Evolutionary conservation across 176 grass and related monocot species (phyloP), one percentile per base, ranked within the genome.

Genomic region (Urochloa ruziziensis): DNA sequence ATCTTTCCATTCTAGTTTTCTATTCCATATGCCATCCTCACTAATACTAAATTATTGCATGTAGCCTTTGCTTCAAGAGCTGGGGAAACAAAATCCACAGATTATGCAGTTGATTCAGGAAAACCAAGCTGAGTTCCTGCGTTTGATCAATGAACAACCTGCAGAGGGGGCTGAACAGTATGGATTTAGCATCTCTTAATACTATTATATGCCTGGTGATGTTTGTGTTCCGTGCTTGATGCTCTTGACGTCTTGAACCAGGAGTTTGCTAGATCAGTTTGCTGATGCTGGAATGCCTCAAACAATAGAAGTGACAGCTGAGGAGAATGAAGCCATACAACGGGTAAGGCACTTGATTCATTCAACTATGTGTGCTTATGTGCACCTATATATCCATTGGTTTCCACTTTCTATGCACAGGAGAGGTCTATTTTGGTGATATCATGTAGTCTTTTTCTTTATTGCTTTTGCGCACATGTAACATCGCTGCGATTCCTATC

Each of bases 71-170:
- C 92, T 97, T 86, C 95, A 94, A 85, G 95, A 97, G 62, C 36
- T 97, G 37, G 90, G 90, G 71, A 97, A 97, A 73, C 95, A 97
- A 84, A 97, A 94, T 62, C 92, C 90, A 10, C 95, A 94, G 60
- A 89, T 97, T 79, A 83, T 91, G 74, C 86, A 88, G 74, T 84
- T 94, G 37, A 97, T 97, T 75, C 92, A 94, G 86, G 92, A 94
- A 66, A 94, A 97, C 59, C 90, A 93, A 84, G 86, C 74, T 30
- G 95, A 97, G 81, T 97, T 97, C 78, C 84, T 93, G 32, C 74
- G 74, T 23, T 80, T 97, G 37, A 91, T 97, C 75, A 97, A 93
- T 75, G 95, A 97, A 80, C 88, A 97, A 80, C 88, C 88, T 48
- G 79, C 89, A 51, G 92, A 93, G 56, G 90, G 86, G 33, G 86